Conservation (phyloP, 2,329 filamentous ascomycete species). For the Arthroderma uncinatum region DNA sequence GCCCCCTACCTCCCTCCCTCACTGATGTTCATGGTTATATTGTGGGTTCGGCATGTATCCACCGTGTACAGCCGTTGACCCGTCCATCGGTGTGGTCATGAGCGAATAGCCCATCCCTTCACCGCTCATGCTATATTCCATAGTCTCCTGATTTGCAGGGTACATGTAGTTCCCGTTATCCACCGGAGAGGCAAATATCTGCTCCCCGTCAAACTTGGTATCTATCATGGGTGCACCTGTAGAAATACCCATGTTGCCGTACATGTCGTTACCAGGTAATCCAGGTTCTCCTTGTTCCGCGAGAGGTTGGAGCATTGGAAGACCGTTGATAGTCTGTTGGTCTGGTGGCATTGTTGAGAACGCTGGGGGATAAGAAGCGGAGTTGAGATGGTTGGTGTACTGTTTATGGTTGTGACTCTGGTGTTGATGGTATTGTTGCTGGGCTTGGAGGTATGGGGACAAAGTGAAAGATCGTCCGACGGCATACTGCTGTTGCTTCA, state of each 20-base stretch:
- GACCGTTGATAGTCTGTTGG: neutral
- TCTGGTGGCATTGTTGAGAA: neutral
- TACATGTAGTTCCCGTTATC: slow-evolving; percentile 4
- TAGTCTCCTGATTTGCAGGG: neutral
- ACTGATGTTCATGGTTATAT: neutral
- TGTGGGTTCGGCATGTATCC: slow-evolving; percentile 1
- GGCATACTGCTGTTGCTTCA: slow-evolving; percentile 2
- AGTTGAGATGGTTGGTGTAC: neutral
- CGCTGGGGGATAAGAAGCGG: neutral
- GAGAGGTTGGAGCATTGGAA: neutral
- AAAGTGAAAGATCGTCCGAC: neutral
- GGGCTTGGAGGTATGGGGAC: slow-evolving; percentile 1
- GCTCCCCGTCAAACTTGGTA: neutral
- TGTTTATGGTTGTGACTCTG: neutral
- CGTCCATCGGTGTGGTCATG: neutral
- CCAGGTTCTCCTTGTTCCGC: neutral
- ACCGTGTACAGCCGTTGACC: neutral
- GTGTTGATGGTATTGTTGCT: neutral
- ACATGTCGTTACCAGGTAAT: neutral
- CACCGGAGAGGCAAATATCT: slow-evolving; percentile 1
- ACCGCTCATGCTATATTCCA: neutral
- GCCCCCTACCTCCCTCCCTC: neutral
- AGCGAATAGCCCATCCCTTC: neutral
- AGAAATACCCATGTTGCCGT: neutral
- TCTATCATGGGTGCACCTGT: neutral